Evolutionary conservation across 441 rosid species (phyloP).

Genomic region (Adansonia grandidieri): DNA sequence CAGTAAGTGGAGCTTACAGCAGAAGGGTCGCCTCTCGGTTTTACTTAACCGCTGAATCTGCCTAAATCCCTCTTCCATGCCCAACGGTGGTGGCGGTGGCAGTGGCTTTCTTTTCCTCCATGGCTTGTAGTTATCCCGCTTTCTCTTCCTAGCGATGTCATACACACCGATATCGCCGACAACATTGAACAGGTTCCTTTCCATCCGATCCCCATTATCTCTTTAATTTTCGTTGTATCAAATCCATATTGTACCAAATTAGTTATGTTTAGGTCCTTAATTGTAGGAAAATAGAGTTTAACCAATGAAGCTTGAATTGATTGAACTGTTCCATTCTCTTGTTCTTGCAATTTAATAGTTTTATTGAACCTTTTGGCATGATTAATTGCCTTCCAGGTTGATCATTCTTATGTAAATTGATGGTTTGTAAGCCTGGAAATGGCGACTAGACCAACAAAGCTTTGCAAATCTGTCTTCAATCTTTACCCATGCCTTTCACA

Average conservation of each 20-base stretch:
- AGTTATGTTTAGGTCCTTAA: background rate
- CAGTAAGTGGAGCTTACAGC: too few relatives aligned
- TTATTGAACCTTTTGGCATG: background rate
- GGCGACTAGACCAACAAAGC: constrained; percentile 13
- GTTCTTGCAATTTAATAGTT: background rate
- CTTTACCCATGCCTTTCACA: background rate
- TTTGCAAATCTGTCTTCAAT: constrained; percentile 18
- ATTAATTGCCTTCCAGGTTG: background rate
- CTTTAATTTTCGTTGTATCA: background rate
- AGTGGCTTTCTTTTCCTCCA: too few relatives aligned
- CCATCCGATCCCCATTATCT: background rate
- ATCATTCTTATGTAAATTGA: background rate
- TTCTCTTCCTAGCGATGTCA: background rate
- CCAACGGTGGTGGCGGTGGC: too few relatives aligned
- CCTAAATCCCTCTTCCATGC: too few relatives aligned
- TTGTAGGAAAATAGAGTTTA: background rate
- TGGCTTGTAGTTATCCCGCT: too few relatives aligned
- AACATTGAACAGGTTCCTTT: constrained; percentile 3
- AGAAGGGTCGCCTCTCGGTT: too few relatives aligned
- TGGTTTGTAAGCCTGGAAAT: background rate
- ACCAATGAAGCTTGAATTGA: background rate
- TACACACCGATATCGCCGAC: background rate
- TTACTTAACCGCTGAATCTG: too few relatives aligned
- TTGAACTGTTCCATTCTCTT: background rate
- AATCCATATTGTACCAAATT: background rate